Base-by-base conservation (phyloP, 345 rosid species). In the Eucalyptus cloeziana region DNA sequence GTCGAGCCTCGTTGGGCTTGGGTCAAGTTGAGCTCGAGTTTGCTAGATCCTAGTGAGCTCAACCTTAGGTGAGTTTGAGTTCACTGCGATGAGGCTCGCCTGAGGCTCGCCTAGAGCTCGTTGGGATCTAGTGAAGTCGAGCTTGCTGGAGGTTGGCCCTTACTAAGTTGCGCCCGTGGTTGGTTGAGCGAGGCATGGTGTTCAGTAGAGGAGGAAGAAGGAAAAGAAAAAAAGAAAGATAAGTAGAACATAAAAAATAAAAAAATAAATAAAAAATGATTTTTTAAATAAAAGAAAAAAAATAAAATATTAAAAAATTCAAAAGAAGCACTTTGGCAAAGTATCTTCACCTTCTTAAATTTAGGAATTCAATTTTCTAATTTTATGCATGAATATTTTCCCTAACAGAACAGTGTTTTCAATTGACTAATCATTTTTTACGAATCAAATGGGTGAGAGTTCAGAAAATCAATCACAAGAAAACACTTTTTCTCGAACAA, bases 71-170 rank as follows among this genome's bases (percentile, higher is more conserved):
- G 3, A 52, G 58, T 21, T 52, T 21, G 58, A 52, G 58, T 19
- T 8, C 2, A 52, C 0, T 1, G 1, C 0, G 0, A 19, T 7
- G 56, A 52, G 56, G 10, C 24, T 52, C 0, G 2, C 56, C 8
- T 7, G 56, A 52, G 56, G 10, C 24, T 52, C 0, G 2, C 56
- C 8, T 19, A 19, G 56, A 52, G 56, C 4, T 52, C 2, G 1
- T 3, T 19, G 2, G 0, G 10, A 52, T 52, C 0, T 7, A 0
- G 58, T 2, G 0, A 52, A 1, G 10, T 52, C 0, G 8, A 52
- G 25, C 0, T 52, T 0, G 0, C 0, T 3, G 0, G 10, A 52
- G 25, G 58, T 52, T 21, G 58, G 25, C 25, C 58, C 25, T 19
- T 52, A 25, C 25, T 21, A 52, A 5, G 4, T 52, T 52, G 0